These are phyloP conservation scores for Apiospora koreana DNA, from an alignment of 2,329 filamentous ascomycete species.

Conservation along the genomic window DNA sequence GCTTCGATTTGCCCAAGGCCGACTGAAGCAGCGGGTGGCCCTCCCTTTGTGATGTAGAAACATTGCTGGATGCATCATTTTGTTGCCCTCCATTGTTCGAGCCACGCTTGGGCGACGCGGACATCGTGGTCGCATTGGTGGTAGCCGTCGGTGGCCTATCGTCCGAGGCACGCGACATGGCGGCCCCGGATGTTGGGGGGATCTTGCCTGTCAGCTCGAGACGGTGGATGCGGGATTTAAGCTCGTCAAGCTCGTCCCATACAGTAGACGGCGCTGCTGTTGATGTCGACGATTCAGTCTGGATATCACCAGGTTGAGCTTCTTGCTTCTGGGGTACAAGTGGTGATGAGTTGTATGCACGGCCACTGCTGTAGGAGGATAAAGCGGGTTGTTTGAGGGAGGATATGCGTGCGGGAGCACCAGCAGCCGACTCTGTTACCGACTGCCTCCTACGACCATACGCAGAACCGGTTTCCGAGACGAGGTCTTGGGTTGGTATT, in stretches of 20 bases:
- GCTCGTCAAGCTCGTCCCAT: slow-evolving; percentile 95
- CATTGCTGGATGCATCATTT: slow-evolving; percentile 44
- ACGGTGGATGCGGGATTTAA: slow-evolving; percentile 90
- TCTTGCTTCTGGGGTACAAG: slow-evolving; percentile 51
- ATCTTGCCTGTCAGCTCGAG: slow-evolving; percentile 88
- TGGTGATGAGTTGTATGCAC: slow-evolving; percentile 61
- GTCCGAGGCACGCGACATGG: slow-evolving; percentile 71
- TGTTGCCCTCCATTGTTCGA: slow-evolving; percentile 45
- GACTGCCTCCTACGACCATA: slow-evolving; percentile 43
- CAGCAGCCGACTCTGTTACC: slow-evolving; percentile 47
- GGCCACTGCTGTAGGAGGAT: slow-evolving; percentile 38
- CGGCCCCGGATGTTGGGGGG: slow-evolving; percentile 78
- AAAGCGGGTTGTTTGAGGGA: slow-evolving; percentile 42
- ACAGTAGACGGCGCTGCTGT: slow-evolving; percentile 89
- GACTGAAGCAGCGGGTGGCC: slow-evolving; percentile 78
- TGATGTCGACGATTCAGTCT: slow-evolving; percentile 82
- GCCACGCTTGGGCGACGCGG: slow-evolving; percentile 79
- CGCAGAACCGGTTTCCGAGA: slow-evolving; percentile 24
- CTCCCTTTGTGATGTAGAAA: slow-evolving; percentile 49
- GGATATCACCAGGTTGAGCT: slow-evolving; percentile 35
- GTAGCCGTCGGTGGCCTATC: slow-evolving; percentile 89
- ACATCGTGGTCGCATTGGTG: slow-evolving; percentile 82
- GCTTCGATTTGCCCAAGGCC: slow-evolving; percentile 77
- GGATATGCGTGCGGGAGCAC: slow-evolving; percentile 42
- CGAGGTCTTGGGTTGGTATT: slow-evolving; percentile 47